Evolutionary conservation across 1,139 yeast genomes (phyloP).

Genomic region (Yamadazyma pseudoaaseri): DNA sequence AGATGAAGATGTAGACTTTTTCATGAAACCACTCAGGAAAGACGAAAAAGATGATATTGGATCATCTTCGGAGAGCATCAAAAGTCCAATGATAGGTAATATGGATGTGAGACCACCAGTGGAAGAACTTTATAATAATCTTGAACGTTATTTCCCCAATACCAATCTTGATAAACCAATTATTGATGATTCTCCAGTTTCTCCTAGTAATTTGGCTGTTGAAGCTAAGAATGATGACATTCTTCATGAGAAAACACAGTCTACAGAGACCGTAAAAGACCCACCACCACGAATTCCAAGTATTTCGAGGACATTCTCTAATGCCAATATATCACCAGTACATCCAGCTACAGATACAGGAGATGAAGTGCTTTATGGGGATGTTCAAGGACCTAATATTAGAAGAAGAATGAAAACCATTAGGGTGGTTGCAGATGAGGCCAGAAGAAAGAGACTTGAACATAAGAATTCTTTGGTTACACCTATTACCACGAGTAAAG

Average conservation of each 20-base stretch:
- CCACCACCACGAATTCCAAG: conserved; percentile 23
- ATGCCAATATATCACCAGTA: conserved; percentile 45
- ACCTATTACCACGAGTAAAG: conserved; percentile 3
- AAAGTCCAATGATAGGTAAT: conserved; percentile 15
- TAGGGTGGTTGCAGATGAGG: conserved; percentile 90
- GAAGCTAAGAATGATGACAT: conserved; percentile 3
- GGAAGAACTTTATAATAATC: conserved; percentile 86
- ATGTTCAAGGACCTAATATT: conserved; percentile 25
- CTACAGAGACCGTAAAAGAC: neutral
- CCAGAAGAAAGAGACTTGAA: conserved; percentile 54
- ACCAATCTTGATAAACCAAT: conserved; percentile 93
- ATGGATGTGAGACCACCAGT: conserved; percentile 85
- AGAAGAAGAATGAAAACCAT: conserved; percentile 71
- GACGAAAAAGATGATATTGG: neutral
- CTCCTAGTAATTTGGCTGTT: conserved; percentile 34
- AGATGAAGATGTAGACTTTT: conserved; percentile 17
- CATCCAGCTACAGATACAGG: conserved; percentile 25
- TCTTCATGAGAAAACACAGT: too few species aligned
- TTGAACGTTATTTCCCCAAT: conserved; percentile 89
- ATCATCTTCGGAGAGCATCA: neutral
- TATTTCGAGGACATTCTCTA: conserved; percentile 48
- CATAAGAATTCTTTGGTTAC: conserved; percentile 11
- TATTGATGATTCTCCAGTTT: conserved; percentile 72
- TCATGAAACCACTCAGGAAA: conserved; percentile 23
- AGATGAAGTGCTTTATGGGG: conserved; percentile 37